Conservation (phyloP, 805 yeast genomes). For the Candida stauntonica region DNA sequence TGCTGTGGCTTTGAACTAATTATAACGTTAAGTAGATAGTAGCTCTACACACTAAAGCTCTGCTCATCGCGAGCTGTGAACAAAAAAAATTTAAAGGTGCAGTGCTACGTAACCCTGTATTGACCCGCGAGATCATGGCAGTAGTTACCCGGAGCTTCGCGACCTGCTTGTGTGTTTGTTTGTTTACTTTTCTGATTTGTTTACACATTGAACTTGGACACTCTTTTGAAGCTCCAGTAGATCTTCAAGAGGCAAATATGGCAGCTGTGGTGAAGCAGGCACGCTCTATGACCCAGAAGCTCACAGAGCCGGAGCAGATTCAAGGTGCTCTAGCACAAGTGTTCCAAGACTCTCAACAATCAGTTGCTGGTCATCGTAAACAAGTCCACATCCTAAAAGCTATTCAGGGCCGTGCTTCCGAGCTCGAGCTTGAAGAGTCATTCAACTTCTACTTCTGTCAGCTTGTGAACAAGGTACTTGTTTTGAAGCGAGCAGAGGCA, state of each 20-base stretch:
- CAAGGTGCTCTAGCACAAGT: slow-evolving; percentile 53
- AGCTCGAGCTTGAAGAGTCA: slow-evolving; percentile 47
- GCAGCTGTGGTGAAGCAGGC: slow-evolving; percentile 19
- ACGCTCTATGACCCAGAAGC: slow-evolving; percentile 11
- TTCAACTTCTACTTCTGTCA: slow-evolving; percentile 60
- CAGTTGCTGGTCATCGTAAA: slow-evolving; percentile 73
- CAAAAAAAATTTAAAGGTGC: neutral
- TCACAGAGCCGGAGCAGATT: slow-evolving; percentile 34
- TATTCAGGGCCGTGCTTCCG: slow-evolving; percentile 51
- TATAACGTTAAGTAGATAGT: neutral
- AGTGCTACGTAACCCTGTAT: slow-evolving; percentile 8
- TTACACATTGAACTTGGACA: neutral
- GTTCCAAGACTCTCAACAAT: slow-evolving; percentile 75
- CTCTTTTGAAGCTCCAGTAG: no score
- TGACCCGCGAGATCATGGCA: no score
- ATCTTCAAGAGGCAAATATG: no score
- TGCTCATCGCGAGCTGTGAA: slow-evolving; percentile 14
- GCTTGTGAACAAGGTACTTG: slow-evolving; percentile 59
- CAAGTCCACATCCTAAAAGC: slow-evolving; percentile 59
- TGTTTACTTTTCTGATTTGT: slow-evolving; percentile 11
- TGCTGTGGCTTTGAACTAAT: neutral
- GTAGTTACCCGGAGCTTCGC: no score
- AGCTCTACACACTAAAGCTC: no score
- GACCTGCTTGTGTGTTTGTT: neutral
- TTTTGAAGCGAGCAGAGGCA: slow-evolving; percentile 62